These are phyloP conservation scores for Blastobotrys robertii DNA, from an alignment of 805 yeast species.

Conservation along the genomic window DNA sequence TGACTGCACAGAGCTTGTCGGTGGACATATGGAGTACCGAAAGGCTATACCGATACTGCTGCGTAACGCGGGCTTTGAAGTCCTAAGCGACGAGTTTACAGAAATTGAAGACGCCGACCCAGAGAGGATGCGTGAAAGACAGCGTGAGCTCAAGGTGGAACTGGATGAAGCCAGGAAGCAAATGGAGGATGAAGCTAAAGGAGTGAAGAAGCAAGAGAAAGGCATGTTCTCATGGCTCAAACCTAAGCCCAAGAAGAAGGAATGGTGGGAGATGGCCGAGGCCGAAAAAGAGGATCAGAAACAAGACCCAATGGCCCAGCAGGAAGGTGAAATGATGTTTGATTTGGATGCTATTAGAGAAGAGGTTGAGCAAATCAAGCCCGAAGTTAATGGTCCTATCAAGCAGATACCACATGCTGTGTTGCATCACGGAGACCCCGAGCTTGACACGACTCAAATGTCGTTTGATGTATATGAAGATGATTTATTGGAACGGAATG, in stretches of 20 bases:
- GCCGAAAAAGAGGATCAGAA: constrained; percentile 33
- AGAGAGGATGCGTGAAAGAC: constrained; percentile 65
- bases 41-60: constrained; percentile 81
- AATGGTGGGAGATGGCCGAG: constrained; percentile 44
- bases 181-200: constrained; percentile 28
- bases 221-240: constrained; percentile 33
- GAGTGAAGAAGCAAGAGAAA: constrained; percentile 19
- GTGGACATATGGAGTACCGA: constrained; percentile 97
- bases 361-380: constrained; percentile 22
- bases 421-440: no score
- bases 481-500: no score
- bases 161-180: constrained; percentile 75
- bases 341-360: constrained; percentile 31
- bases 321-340: constrained; percentile 30
- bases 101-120: constrained; percentile 97
- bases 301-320: constrained; percentile 31
- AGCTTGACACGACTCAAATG: no score
- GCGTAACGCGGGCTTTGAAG: constrained; percentile 62
- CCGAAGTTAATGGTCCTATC: not conserved
- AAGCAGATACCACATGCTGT: not conserved
- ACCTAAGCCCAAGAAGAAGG: constrained; percentile 44
- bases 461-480: no score
- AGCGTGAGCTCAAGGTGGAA: constrained; percentile 70
- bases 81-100: constrained; percentile 79
- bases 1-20: constrained; percentile 78